phyloP scores from a whole-genome alignment of 495 filamentous ascomycete species.

The Penicillium cataractarum region DNA sequence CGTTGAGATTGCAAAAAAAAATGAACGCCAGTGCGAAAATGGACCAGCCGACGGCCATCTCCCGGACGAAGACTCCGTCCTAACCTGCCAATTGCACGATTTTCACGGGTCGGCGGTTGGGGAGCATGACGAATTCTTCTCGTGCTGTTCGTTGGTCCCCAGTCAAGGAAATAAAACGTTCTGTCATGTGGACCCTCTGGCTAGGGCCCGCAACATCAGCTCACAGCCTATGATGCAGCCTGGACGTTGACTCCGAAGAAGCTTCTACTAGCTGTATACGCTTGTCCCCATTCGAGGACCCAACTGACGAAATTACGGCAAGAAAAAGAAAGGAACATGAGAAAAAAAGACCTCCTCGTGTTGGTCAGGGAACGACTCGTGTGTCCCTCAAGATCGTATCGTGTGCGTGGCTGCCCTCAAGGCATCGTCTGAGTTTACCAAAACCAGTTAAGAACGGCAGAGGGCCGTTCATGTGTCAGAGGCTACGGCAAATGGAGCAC shows the following conservation, averaged over 20 bases:
- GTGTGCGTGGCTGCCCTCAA: neutral
- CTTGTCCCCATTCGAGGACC: constrained; percentile 10
- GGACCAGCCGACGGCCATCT: neutral
- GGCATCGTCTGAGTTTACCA: constrained; percentile 12
- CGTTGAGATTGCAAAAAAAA: neutral
- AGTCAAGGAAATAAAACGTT: neutral
- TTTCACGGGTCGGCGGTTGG: neutral
- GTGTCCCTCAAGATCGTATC: neutral
- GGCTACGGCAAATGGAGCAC: constrained; percentile 19
- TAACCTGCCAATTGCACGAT: neutral
- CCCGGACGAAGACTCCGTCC: neutral
- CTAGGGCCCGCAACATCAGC: neutral
- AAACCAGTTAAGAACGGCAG: constrained; percentile 8
- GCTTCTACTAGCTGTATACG: constrained; percentile 21
- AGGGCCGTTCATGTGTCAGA: constrained; percentile 24
- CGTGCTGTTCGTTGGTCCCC: neutral
- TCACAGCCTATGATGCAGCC: constrained; percentile 21
- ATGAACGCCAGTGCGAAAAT: neutral
- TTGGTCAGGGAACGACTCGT: constrained; percentile 7
- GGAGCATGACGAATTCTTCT: neutral
- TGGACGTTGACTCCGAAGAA: constrained; percentile 22
- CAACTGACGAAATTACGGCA: neutral
- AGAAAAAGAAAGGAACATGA: neutral
- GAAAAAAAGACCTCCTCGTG: neutral
- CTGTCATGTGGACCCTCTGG: constrained; percentile 14